Evolutionary conservation across 805 yeast genomes (phyloP).

Genomic region (Schwanniomyces occidentalis): DNA sequence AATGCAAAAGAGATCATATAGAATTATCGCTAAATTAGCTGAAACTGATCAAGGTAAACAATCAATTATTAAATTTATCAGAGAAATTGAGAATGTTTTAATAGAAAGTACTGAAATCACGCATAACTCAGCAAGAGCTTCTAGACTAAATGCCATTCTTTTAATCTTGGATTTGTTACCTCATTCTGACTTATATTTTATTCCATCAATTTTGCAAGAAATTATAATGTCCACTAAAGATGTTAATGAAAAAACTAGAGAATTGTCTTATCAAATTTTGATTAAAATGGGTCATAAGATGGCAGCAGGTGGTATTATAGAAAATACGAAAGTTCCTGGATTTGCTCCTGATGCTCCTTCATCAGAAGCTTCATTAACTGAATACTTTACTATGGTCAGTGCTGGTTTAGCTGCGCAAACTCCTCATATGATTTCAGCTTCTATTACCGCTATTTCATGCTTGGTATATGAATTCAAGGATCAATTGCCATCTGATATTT

Average conservation of each 20-base stretch:
- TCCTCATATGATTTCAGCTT: slow-evolving; percentile 95
- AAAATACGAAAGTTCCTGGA: slow-evolving; percentile 65
- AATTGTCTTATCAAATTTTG: slow-evolving; percentile 70
- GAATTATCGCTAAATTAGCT: slow-evolving; percentile 67
- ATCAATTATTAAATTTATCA: slow-evolving; percentile 52
- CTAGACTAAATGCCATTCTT: slow-evolving; percentile 71
- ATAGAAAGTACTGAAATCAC: slow-evolving; percentile 57
- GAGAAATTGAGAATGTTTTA: slow-evolving; percentile 60
- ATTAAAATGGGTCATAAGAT: slow-evolving; percentile 80
- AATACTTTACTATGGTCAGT: slow-evolving; percentile 87
- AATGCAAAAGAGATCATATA: slow-evolving; percentile 86
- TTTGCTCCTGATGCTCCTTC: slow-evolving; percentile 63
- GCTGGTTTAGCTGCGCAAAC: slow-evolving; percentile 95
- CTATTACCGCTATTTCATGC: slow-evolving; percentile 84
- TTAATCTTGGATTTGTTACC: slow-evolving; percentile 66
- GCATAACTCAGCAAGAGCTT: slow-evolving; percentile 73
- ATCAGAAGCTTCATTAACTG: slow-evolving; percentile 68
- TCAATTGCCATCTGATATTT: slow-evolving; percentile 55
- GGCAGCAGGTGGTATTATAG: slow-evolving; percentile 66
- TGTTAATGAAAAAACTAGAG: slow-evolving; percentile 88
- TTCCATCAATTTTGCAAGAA: slow-evolving; percentile 83
- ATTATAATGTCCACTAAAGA: slow-evolving; percentile 89
- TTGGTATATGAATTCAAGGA: slow-evolving; percentile 82
- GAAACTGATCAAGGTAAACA: slow-evolving; percentile 66
- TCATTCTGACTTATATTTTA: slow-evolving; percentile 61